phyloP scores from a whole-genome alignment of 2,329 filamentous ascomycete species.

The Trichoderma asperellum region DNA sequence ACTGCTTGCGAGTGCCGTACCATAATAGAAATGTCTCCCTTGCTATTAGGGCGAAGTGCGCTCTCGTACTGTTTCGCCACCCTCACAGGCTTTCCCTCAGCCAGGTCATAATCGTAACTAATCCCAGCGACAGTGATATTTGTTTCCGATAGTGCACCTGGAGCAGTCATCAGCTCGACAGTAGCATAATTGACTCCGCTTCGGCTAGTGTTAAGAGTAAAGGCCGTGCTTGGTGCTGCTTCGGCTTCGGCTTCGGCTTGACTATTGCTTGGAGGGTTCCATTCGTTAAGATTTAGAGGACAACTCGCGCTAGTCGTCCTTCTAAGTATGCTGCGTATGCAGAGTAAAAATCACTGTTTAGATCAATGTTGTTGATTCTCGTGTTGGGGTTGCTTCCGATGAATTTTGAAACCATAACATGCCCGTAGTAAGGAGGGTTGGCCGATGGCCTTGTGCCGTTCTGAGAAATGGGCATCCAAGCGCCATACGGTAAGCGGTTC shows the following conservation, averaged over 20 bases:
- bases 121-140: conserved; percentile 26
- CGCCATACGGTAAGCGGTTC: conserved; percentile 24
- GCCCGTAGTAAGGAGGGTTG: conserved; percentile 27
- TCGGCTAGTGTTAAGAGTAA: neutral
- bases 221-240: neutral
- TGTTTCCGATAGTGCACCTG: conserved; percentile 17
- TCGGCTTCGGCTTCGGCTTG: neutral
- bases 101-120: conserved; percentile 21
- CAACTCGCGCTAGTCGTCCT: neutral
- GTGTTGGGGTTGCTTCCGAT: conserved; percentile 18
- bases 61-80: conserved; percentile 11
- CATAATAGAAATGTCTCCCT: conserved; percentile 5
- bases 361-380: conserved; percentile 21
- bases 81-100: conserved; percentile 16
- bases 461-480: conserved; percentile 25
- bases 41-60: neutral
- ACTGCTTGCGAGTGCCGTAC: conserved; percentile 20
- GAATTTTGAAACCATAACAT: conserved; percentile 25
- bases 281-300: conserved; percentile 22
- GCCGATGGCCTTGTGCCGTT: conserved; percentile 23
- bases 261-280: conserved; percentile 16
- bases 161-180: conserved; percentile 23
- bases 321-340: conserved; percentile 25
- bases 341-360: conserved; percentile 22
- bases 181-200: conserved; percentile 21